Evolutionary conservation across 2,329 filamentous ascomycete species (phyloP).

Genomic region (Madurella fahalii): DNA sequence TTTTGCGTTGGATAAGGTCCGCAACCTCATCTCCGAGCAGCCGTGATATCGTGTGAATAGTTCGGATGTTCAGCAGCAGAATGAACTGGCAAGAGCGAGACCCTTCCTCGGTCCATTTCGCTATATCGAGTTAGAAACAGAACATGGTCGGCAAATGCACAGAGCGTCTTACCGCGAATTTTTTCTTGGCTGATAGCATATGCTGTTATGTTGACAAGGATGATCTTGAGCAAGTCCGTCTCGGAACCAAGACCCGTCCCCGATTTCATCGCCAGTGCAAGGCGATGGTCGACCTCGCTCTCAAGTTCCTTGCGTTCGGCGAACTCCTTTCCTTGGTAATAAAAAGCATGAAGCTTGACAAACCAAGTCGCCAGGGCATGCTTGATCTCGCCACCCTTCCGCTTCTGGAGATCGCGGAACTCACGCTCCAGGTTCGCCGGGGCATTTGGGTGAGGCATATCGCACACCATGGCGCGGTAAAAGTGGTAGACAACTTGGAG

Average conservation of each 20-base stretch:
- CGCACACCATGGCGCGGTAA: slow-evolving; percentile 74
- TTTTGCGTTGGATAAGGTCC: slow-evolving; percentile 34
- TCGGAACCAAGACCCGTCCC: slow-evolving; percentile 52
- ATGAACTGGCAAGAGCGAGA: slow-evolving; percentile 59
- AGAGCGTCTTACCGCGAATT: slow-evolving; percentile 46
- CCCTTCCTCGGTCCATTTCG: slow-evolving; percentile 43
- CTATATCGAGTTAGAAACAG: slow-evolving; percentile 10
- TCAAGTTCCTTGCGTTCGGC: slow-evolving; percentile 76
- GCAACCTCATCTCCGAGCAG: slow-evolving; percentile 67
- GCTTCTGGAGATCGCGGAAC: slow-evolving; percentile 55
- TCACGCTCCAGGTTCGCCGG: slow-evolving; percentile 73
- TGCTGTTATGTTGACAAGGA: slow-evolving; percentile 80
- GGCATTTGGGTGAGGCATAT: slow-evolving; percentile 70
- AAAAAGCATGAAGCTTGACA: slow-evolving; percentile 77
- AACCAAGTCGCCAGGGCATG: slow-evolving; percentile 65
- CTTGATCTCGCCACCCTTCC: slow-evolving; percentile 30
- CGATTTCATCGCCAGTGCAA: slow-evolving; percentile 69
- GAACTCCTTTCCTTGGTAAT: slow-evolving; percentile 73
- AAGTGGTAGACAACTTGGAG: slow-evolving; percentile 85
- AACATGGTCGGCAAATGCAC: background rate
- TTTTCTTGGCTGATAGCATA: slow-evolving; percentile 66
- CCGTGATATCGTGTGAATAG: slow-evolving; percentile 68
- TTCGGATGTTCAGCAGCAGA: slow-evolving; percentile 73
- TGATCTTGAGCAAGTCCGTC: slow-evolving; percentile 66
- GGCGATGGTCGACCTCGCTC: slow-evolving; percentile 74